Base-by-base conservation (phyloP, 768 basidiomycete species). In the Mycena galopus region DNA sequence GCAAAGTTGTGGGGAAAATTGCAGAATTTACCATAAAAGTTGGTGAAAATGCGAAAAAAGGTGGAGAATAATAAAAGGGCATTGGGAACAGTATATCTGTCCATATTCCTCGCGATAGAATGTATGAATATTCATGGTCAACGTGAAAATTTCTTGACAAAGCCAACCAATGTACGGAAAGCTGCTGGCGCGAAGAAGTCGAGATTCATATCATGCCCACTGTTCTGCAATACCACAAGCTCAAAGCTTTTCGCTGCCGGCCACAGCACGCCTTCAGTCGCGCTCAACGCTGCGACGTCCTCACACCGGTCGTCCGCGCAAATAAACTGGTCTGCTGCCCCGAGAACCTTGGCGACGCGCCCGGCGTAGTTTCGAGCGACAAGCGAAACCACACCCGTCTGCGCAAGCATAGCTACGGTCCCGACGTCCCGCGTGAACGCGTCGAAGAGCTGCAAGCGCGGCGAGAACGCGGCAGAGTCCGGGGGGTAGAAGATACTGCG, bases 281-380 rank as follows among this genome's bases (percentile, higher is more conserved):
- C 56, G 27, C 16, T 58, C 65, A 67, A 44, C 39, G 65, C 65
- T 37, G 56, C 29, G 29, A 58, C 65, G 11, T 65, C 55, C 14
- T 19, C 64, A 42, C 64, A 65, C 51, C 37, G 14, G 8, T 23
- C 29, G 42, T 11, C 30, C 5, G n/a, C 42, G 17, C 66, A 67
- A 33, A 67, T 47, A 8, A 29, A 2, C 16, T 62, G 37, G 42
- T 62, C 61, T 42, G 25, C 42, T 14, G 61, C 4, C 14, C 61
- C 61, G 12, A 47, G 42, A 29, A 62, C 25, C 27, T 62, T 62
- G 42, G 44, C 61, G 12, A 62, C 61, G 27, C 8, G 23, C 39
- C 61, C 61, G 16, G 61, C 17, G 61, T 62, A 62, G 25, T n/a
- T 42, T 51, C 35, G 4, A 8, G 61, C 25, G 35, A 12, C 10